phyloP scores from a whole-genome alignment of 2,329 filamentous ascomycete genomes.

The Mollisia scopiformis region DNA sequence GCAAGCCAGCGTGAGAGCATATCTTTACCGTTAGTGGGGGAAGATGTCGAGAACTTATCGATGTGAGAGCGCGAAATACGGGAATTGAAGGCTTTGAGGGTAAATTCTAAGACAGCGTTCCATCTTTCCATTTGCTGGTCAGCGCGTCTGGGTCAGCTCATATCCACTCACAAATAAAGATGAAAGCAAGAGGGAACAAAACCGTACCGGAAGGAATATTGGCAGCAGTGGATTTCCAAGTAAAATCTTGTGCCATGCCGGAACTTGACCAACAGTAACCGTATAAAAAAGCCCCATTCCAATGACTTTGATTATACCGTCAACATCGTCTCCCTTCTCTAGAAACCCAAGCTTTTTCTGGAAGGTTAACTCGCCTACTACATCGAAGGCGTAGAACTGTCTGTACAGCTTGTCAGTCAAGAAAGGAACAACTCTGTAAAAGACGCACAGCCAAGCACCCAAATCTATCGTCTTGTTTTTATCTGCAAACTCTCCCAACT shows the following conservation, averaged over 20 bases:
- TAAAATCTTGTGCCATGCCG: neutral
- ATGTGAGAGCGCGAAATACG: neutral
- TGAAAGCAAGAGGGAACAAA: neutral
- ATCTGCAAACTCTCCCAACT: conserved; percentile 40
- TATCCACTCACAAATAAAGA: neutral
- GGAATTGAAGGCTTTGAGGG: neutral
- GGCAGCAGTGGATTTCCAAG: neutral
- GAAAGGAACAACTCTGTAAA: neutral
- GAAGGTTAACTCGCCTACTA: neutral
- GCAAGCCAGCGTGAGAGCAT: conserved; percentile 4
- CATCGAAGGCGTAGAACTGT: neutral
- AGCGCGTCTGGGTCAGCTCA: neutral
- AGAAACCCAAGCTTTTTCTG: neutral
- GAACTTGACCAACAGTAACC: neutral
- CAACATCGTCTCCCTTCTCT: neutral
- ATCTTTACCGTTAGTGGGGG: neutral
- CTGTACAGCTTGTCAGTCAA: neutral
- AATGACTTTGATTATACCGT: neutral
- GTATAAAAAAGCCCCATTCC: neutral
- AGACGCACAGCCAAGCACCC: conserved; percentile 1
- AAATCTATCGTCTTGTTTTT: conserved; percentile 28
- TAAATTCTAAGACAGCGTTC: neutral
- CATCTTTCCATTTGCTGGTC: neutral
- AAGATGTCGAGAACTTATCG: neutral
- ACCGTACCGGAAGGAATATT: neutral